A percentile compares a stretch with the other conserved stretches of the same genome.
Conservation (phyloP, 2,329 filamentous ascomycete species). For the Monilinia polystroma region DNA sequence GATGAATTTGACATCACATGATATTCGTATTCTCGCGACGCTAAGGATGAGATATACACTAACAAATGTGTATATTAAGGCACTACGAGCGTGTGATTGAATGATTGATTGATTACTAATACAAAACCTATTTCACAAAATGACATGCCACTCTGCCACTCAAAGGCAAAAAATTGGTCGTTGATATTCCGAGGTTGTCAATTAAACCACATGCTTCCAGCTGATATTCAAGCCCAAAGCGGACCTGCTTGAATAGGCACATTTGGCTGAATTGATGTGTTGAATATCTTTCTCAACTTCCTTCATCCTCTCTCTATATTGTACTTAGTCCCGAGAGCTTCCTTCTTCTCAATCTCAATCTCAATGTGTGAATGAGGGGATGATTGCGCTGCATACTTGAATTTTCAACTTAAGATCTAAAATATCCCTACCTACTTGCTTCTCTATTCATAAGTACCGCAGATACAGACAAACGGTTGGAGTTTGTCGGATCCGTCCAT, state of each 20-base stretch:
- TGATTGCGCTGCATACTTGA: constrained; percentile 8
- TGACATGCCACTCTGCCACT: constrained; percentile 1
- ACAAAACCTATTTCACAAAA: neutral
- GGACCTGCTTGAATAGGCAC: neutral
- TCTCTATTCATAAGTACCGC: neutral
- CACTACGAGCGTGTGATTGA: neutral
- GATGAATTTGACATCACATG: neutral
- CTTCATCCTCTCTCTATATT: neutral
- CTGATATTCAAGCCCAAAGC: neutral
- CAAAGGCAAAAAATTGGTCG: neutral
- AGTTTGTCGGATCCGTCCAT: neutral
- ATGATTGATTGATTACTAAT: constrained; percentile 12
- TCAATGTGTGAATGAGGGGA: constrained; percentile 14
- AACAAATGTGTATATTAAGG: constrained; percentile 3
- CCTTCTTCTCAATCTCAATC: neutral
- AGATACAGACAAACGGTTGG: neutral
- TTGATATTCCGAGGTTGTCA: constrained; percentile 10
- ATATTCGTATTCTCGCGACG: constrained; percentile 11
- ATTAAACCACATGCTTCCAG: constrained; percentile 2
- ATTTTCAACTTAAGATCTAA: neutral
- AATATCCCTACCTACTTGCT: neutral
- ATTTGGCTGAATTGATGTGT: constrained; percentile 8
- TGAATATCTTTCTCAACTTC: neutral
- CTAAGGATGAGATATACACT: constrained; percentile 27
- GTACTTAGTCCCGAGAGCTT: neutral